Evolutionary conservation across 140 eudicot genomes (phyloP), one percentile per base, ranked within the genome.

Genomic region (Bidens hawaiensis): DNA sequence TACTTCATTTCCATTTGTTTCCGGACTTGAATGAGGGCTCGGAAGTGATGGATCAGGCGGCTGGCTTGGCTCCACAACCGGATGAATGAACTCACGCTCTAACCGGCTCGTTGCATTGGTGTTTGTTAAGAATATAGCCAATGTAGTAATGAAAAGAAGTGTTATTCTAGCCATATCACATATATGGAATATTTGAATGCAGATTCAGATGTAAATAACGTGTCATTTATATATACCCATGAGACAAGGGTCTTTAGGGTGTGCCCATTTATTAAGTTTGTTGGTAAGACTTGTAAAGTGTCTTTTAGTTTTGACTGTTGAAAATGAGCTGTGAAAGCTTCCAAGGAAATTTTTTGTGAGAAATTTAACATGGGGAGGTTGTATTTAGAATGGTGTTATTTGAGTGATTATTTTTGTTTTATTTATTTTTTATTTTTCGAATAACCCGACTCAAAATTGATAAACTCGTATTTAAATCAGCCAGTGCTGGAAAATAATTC

Each of bases 311-410:
- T 71, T 66, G 75, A 77, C 63, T 71, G 61, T 71, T 65, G 76
- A 23, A 43, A 25, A 17, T 49, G 68, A 56, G 34, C 33, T 17
- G 64, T 65, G 51, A 70, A 52, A 70, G 59, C 72, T 70, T 38
- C 70, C 68, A 57, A 72, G 24, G 22, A 55, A 40, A 60, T n/a
- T 61, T 46, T n/a, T 50, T 11, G 5, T 34, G 24, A 26, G 62
- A 63, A 54, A 23, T 13, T 59, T 76, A 60, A 28, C 73, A 11
- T 58, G 68, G 78, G 71, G 56, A 77, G 71, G 78, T 66, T 62
- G 64, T 60, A 68, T 52, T 59, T 33, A 38, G 70, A 40, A 74
- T 16, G 56, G 59, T 50, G 10, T 58, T 46, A 46, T 31, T 34
- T 42, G 21, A 24, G 10, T 34, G 41, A 34, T 5, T 34, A 6